Evolutionary conservation across 805 yeast species (phyloP).

Genomic region (Brettanomyces anomalus): DNA sequence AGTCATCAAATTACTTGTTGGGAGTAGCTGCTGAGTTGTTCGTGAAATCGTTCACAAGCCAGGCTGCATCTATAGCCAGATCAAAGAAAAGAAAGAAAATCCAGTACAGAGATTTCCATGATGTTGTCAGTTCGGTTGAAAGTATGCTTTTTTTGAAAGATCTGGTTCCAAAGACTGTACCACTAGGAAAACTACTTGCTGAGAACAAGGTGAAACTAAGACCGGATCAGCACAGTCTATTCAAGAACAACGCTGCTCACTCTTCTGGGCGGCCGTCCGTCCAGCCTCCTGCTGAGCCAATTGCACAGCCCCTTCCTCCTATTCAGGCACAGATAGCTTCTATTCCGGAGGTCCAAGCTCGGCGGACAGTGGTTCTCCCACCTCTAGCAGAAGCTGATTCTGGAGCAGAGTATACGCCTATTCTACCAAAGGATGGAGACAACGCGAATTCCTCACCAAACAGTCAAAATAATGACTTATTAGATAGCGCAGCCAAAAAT

Average conservation of each 20-base stretch:
- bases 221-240: conserved; percentile 10
- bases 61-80: conserved; percentile 57
- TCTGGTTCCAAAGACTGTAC: conserved; percentile 55
- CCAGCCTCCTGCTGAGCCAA: neutral
- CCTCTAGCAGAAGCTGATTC: too few relatives aligned
- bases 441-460: too few relatives aligned
- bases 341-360: too few relatives aligned
- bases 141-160: conserved; percentile 55
- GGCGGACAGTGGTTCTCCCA: too few relatives aligned
- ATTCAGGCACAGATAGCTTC: neutral
- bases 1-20: conserved; percentile 62
- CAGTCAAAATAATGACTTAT: too few relatives aligned
- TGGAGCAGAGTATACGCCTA: too few relatives aligned
- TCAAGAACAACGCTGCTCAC: conserved; percentile 4
- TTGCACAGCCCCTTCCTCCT: neutral
- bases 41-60: conserved; percentile 60
- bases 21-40: conserved; percentile 76
- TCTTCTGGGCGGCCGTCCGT: neutral
- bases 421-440: too few relatives aligned
- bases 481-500: too few relatives aligned
- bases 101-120: conserved; percentile 61
- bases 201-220: conserved; percentile 28
- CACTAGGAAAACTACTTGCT: conserved; percentile 38
- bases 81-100: conserved; percentile 59
- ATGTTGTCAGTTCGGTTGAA: conserved; percentile 51